Evolutionary conservation across 2,329 filamentous ascomycete genomes (phyloP), one percentile per base, ranked within the genome.

Genomic region (Claviceps paspali): DNA sequence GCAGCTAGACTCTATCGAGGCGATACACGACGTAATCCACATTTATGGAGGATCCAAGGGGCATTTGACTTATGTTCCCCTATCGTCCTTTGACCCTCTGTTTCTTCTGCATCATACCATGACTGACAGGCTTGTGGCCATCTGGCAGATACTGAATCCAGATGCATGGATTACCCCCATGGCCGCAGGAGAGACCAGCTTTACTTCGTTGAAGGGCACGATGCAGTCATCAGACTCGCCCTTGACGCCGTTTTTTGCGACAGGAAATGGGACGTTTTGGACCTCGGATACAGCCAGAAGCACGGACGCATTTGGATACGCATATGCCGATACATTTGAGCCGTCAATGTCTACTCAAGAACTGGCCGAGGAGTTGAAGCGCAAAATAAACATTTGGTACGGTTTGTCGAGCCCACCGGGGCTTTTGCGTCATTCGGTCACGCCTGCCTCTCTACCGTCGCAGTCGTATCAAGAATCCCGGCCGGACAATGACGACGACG

Each of bases 81-180:
- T 80, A 47, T 81, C 82, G 2, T 72, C 79, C 0, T 92, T 84
- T 51, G 84, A 92, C 50, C 83, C 83, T 0, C 61, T 83, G 10
- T 87, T 88, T 56, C 82, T 79, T 58, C 59, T 88, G 7, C 82
- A 88, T 49, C 83, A 88, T 48, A 62, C 66, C 43, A 86, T 82
- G 55, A 70, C 85, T 6, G 84, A 92, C 50, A 73, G 84, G 3
- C 56, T 82, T 21, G 73, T 85, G 43, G 73, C 82, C 23, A 69
- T 92, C 42, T 91, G 82, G 82, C 82, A 91, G 59, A 63, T 68
- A 1, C 55, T 91, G 11, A 70, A 91, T 44, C 80, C 79, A 0
- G 61, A 73, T 15, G 70, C 70, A 21, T 88, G 77, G 60, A 69
- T 85, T 5, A 59, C 65, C 17, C 68, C 76, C 1, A 67, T 71